Conservation (phyloP, 441 rosid species). For the Brassica hybrid region DNA sequence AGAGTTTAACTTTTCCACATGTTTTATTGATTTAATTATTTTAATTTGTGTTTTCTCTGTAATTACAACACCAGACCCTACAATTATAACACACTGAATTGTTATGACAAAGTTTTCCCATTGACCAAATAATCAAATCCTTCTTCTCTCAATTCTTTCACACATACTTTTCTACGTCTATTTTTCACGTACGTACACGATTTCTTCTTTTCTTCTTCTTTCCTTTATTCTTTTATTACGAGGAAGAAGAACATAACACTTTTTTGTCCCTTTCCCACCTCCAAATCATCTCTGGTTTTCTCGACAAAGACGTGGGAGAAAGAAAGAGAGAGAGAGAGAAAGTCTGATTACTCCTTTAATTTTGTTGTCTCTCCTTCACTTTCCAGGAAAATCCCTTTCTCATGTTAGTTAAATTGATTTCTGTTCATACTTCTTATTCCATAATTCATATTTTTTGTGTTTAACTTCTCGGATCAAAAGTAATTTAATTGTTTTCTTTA, state of each 20-base stretch:
- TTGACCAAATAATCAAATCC: not conserved
- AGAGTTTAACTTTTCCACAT: too few species aligned
- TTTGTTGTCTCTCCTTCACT: conserved; percentile 1
- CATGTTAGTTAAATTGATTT: not conserved
- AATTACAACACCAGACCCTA: too few species aligned
- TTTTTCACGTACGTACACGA: conserved; percentile 1
- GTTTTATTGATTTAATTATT: too few species aligned
- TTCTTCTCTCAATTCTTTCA: not conserved
- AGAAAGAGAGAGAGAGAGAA: not conserved
- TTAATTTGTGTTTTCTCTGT: too few species aligned
- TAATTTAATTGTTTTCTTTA: not conserved
- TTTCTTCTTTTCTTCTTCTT: conserved; percentile 6
- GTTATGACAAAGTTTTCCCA: not conserved
- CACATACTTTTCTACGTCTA: not conserved
- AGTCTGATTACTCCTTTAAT: not conserved
- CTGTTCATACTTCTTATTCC: not conserved
- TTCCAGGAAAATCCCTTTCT: conserved; percentile 7
- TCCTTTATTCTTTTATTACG: not conserved
- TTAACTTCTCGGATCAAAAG: conserved; percentile 2
- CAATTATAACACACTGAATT: too few species aligned
- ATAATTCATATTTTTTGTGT: not conserved
- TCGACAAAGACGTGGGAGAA: not conserved
- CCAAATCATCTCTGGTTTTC: not conserved
- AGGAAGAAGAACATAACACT: not conserved
- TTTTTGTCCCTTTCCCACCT: conserved; percentile 1